Base-by-base conservation (phyloP, 2,329 filamentous ascomycete genomes). In the Nemania sp. region DNA sequence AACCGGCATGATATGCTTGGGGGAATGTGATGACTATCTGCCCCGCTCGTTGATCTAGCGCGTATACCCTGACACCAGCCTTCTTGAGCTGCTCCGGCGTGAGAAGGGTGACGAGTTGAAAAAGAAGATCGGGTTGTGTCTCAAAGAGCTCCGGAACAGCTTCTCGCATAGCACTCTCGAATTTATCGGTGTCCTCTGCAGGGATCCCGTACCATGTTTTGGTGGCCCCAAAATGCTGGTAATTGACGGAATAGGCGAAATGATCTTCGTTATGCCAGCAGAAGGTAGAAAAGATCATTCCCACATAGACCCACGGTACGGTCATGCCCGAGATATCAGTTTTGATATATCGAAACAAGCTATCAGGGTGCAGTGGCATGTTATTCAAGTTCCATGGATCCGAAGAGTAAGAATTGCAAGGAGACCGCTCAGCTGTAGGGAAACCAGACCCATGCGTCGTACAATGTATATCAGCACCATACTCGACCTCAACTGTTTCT, bases 251-350 rank as follows among this genome's bases (percentile, higher is more conserved):
- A 69, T 97, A 99, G 2, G 94, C 88, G 69, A 96, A 97, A 68
- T 99, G 94, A 66, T 99, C 94, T 68, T 99, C 94, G 60, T 96
- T 97, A 70, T 99, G 94, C 94, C 94, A 99, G 72, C 94, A 99
- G 68, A 99, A 99, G 0, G 94, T 97, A 0, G 94, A 99, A 70
- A 99, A 99, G 33, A 96, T 95, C 94, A 99, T 99, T 57, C 94
- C 94, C 3, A 99, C 94, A 68, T 99, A 99, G 3, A 99, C 85
- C 94, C 94, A 99, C 0, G 94, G 94, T 6, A 99, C 93, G 0
- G 94, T 99, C 94, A 99, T 99, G 31, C 94, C 94, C 2, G 94
- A 97, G 48, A 99, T 95, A 68, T 99, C 94, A 0, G 93, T 91
- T 71, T 97, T 97, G 77, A 99, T 97, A 65, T 99, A 90, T 43